phyloP scores from a whole-genome alignment of 192 early-diverging fungal genomes.

The Thamnidium elegans region DNA sequence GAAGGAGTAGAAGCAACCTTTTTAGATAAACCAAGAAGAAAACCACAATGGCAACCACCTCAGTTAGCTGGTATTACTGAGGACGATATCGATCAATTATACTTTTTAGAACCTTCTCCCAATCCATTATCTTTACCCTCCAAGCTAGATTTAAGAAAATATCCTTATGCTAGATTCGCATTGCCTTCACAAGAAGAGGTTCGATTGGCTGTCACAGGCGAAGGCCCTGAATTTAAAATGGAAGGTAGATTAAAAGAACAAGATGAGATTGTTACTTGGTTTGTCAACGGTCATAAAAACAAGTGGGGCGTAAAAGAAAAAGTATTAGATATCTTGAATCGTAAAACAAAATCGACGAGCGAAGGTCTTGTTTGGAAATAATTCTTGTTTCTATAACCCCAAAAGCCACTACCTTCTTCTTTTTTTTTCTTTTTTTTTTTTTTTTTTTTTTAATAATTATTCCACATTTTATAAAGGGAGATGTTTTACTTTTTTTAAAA shows the following conservation, averaged over 20 bases:
- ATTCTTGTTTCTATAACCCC: not conserved
- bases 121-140: conserved; percentile 40
- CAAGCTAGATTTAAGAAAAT: conserved; percentile 36
- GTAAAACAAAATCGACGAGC: conserved; percentile 36
- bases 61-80: conserved; percentile 49
- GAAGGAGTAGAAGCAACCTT: conserved; percentile 84
- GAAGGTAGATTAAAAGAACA: conserved; percentile 43
- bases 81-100: conserved; percentile 49
- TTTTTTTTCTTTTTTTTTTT: conserved; percentile 9
- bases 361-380: conserved; percentile 21
- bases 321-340: conserved; percentile 55
- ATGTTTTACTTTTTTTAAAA: no score
- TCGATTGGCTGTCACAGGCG: conserved; percentile 54
- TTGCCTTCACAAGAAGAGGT: conserved; percentile 69
- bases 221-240: conserved; percentile 55
- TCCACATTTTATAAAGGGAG: no score
- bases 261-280: conserved; percentile 57
- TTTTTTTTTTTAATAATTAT: not conserved
- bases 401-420: conserved; percentile 1
- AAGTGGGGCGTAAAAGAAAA: conserved; percentile 72
- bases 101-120: conserved; percentile 46
- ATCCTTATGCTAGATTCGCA: conserved; percentile 57
- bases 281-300: conserved; percentile 47
- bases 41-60: conserved; percentile 72
- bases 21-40: conserved; percentile 57